Percentiles rank a stretch among this genome's conserved stretches.
Evolutionary conservation across 208 protist species (phyloP).

Genomic region (Trypanosoma avium): DNA sequence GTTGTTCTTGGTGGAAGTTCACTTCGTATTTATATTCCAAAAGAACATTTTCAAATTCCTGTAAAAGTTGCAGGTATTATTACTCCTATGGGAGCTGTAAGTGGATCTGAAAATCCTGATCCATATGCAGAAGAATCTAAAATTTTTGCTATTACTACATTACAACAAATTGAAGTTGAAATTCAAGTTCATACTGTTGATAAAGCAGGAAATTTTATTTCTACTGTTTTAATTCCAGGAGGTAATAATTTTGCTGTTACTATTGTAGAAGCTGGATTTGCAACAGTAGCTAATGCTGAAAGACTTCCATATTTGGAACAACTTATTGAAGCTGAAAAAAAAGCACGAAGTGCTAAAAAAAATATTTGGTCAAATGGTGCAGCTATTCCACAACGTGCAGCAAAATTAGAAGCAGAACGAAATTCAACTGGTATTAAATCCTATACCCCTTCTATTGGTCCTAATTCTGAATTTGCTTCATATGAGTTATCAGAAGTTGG

Average conservation of each 20-base stretch:
- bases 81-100: conserved; percentile 57
- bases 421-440: conserved; percentile 34
- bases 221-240: conserved; percentile 51
- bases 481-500: conserved; percentile 69
- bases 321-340: conserved; percentile 66
- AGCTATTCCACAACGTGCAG: conserved; percentile 56
- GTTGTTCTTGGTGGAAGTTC: conserved; percentile 78
- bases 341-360: conserved; percentile 49
- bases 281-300: conserved; percentile 76
- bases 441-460: conserved; percentile 42
- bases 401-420: conserved; percentile 63
- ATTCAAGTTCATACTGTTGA: conserved; percentile 86
- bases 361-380: conserved; percentile 61
- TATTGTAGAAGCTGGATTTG: conserved; percentile 71
- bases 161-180: conserved; percentile 82
- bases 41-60: conserved; percentile 87
- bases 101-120: conserved; percentile 38
- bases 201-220: conserved; percentile 87
- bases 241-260: conserved; percentile 73
- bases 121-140: conserved; percentile 79
- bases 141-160: conserved; percentile 53
- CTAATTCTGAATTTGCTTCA: conserved; percentile 40
- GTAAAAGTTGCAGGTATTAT: conserved; percentile 85
- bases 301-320: conserved; percentile 70
- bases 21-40: conserved; percentile 85